phyloP scores from a whole-genome alignment of 495 filamentous ascomycete species.

The Podospora bellae-mahoneyi region DNA sequence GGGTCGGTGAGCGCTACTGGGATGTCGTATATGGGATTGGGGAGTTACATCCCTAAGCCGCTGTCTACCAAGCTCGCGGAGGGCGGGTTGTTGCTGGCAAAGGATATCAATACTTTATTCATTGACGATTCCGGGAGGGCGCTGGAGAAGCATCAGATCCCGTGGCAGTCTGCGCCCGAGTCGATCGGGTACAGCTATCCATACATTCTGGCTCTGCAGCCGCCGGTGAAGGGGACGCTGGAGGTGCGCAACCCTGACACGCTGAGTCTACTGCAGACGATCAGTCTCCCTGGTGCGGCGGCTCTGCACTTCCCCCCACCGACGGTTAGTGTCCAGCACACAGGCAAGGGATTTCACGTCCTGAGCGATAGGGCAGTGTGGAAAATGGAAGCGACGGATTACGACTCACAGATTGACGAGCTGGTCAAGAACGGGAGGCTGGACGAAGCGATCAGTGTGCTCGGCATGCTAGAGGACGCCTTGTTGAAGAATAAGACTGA shows the following conservation, averaged over 20 bases:
- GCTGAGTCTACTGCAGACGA: constrained; percentile 77
- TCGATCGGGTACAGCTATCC: constrained; percentile 93
- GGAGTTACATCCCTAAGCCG: constrained; percentile 84
- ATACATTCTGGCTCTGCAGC: constrained; percentile 83
- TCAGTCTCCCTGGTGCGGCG: constrained; percentile 72
- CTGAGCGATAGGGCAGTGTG: constrained; percentile 85
- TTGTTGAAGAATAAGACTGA: constrained; percentile 79
- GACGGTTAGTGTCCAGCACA: constrained; percentile 86
- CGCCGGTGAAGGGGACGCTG: constrained; percentile 76
- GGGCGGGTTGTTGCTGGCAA: constrained; percentile 82
- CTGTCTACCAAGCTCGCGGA: constrained; percentile 77
- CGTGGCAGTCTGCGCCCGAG: constrained; percentile 85
- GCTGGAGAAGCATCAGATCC: constrained; percentile 79
- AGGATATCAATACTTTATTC: constrained; percentile 94
- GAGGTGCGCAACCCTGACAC: constrained; percentile 94
- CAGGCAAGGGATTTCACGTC: constrained; percentile 91
- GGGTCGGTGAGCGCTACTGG: constrained; percentile 58
- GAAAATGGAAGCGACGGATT: constrained; percentile 92
- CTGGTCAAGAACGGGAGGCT: constrained; percentile 71
- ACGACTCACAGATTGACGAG: constrained; percentile 86
- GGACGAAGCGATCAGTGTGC: constrained; percentile 89
- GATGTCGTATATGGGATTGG: constrained; percentile 89
- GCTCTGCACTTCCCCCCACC: constrained; percentile 91
- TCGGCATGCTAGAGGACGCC: constrained; percentile 88
- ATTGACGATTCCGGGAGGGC: constrained; percentile 79